These are phyloP conservation scores for Radiomyces spectabilis DNA, from an alignment of 192 early-diverging fungal species.

Conservation along the genomic window DNA sequence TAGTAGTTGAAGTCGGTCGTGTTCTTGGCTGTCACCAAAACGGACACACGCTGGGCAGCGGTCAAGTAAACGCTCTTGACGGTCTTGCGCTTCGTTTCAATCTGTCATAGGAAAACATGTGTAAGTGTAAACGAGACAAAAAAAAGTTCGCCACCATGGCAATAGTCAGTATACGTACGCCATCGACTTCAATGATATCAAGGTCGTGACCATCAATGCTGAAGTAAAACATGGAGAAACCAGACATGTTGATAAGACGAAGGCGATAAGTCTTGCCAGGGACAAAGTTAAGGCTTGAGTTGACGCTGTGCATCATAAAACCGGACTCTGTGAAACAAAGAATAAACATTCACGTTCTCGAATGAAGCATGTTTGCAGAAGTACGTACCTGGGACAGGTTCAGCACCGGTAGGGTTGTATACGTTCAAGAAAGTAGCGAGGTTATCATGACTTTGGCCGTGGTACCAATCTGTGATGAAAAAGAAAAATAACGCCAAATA, in stretches of 20 bases:
- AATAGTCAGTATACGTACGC: slow-evolving; percentile 23
- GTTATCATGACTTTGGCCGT: slow-evolving; percentile 41
- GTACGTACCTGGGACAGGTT: slow-evolving; percentile 52
- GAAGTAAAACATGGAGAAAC: slow-evolving; percentile 68
- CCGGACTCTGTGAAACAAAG: slow-evolving; percentile 45
- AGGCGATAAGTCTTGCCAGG: slow-evolving; percentile 80
- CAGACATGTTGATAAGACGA: slow-evolving; percentile 78
- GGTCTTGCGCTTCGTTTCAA: slow-evolving; percentile 47
- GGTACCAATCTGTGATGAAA: slow-evolving; percentile 43
- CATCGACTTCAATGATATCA: slow-evolving; percentile 74
- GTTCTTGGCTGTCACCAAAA: slow-evolving; percentile 68
- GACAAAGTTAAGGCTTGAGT: slow-evolving; percentile 48
- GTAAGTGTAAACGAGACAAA: not conserved
- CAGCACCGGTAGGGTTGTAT: slow-evolving; percentile 66
- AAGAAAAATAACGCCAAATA: not conserved
- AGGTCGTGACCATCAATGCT: slow-evolving; percentile 74
- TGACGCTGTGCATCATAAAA: slow-evolving; percentile 51
- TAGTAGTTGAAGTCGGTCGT: slow-evolving; percentile 54
- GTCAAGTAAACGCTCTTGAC: slow-evolving; percentile 52
- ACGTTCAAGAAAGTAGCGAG: slow-evolving; percentile 52
- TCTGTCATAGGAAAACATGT: not conserved
- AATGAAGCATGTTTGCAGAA: slow-evolving; percentile 47
- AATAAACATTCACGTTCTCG: slow-evolving; percentile 50
- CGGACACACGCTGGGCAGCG: slow-evolving; percentile 73
- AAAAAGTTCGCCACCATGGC: not conserved